Evolutionary conservation across 1,284 basidiomycete genomes (phyloP).

Genomic region (Fomitiporia mediterranea): DNA sequence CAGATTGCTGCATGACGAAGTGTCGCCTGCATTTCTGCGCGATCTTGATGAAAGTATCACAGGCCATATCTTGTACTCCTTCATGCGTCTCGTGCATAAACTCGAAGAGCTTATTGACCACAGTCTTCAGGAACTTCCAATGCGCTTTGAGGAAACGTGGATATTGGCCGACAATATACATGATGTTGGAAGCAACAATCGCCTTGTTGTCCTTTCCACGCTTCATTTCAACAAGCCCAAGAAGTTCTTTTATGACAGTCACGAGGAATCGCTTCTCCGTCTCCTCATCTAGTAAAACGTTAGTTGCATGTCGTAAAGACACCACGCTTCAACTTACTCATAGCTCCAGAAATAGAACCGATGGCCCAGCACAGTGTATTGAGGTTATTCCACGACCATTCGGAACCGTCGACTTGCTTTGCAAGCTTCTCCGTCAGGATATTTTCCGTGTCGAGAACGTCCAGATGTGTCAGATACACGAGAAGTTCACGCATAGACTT

Average conservation of each 20-base stretch:
- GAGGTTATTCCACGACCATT: slow-evolving; percentile 99
- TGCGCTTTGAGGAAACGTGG: slow-evolving; percentile 99
- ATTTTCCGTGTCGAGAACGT: slow-evolving; percentile 93
- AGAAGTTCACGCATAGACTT: slow-evolving; percentile 98
- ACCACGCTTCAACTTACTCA: slow-evolving; percentile 84
- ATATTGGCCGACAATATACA: slow-evolving; percentile 99
- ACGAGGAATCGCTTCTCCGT: slow-evolving; percentile 99
- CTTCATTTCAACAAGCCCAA: slow-evolving; percentile 97
- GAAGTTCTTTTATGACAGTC: slow-evolving; percentile 97
- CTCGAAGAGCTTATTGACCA: slow-evolving; percentile 99
- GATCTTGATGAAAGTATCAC: slow-evolving; percentile 99
- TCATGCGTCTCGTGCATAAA: slow-evolving; percentile 99
- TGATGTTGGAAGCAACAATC: slow-evolving; percentile 98
- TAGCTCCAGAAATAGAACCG: slow-evolving; percentile 97
- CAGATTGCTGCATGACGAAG: slow-evolving; percentile 98
- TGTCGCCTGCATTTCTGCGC: slow-evolving; percentile 98
- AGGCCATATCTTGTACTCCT: slow-evolving; percentile 99
- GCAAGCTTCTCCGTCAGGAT: slow-evolving; percentile 96
- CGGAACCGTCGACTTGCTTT: slow-evolving; percentile 95
- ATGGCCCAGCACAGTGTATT: slow-evolving; percentile 99
- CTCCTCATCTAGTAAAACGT: slow-evolving; percentile 75
- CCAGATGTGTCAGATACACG: slow-evolving; percentile 96
- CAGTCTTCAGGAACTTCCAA: slow-evolving; percentile 99
- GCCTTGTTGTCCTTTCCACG: slow-evolving; percentile 99
- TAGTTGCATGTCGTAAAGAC: too few relatives aligned